Evolutionary conservation across 2,329 filamentous ascomycete genomes (phyloP), one percentile per base, ranked within the genome.

Genomic region (Raffaelea ambrosiae): DNA sequence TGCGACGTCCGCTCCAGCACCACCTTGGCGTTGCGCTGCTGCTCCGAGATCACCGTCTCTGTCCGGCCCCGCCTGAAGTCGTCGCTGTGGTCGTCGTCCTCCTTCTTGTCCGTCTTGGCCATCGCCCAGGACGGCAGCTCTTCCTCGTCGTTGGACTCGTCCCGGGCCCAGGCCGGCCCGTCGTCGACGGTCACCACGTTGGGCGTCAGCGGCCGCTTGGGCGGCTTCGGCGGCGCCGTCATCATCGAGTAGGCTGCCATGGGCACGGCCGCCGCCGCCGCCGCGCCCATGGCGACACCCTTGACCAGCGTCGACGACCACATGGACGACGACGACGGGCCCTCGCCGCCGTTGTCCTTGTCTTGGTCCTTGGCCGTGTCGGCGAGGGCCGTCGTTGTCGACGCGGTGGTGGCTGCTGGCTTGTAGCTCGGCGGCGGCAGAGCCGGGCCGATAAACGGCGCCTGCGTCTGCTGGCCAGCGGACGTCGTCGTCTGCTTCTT

Each of bases 1-100:
- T 72, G 66, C 48, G 68, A 67, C 3, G 71, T 65, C 53, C 72
- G 67, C 19, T 75, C 61, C 21, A 69, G 66, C 4, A 72, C 68
- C 13, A 61, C 59, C 48, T 66, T 68, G 36, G 72, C 69, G 19
- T 73, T 65, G 48, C 82, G 66, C 48, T 71, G 59, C 41, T 71
- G 20, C 5, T 39, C 36, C 20, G 11, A 19, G 26, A 13, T 13
- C 22, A 18, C 41, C 10, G 41, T 18, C 14, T 19, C 16, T 8
- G 14, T 5, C 9, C 41, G 22, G 18, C 21, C 23, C 13, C 35
- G 18, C 8, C 31, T 33, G 31, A 9, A 33, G 31, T 9, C 16
- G 31, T 33, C 16, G 31, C 31, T 33, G 31, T 33, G 9, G 31
- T 26, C 10, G 7, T 14, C n/a, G 35, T 10, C 10, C 3, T 13